These are phyloP conservation scores for Ambrosia hybrid DNA, from an alignment of 140 eudicot genomes.

Conservation along the genomic window DNA sequence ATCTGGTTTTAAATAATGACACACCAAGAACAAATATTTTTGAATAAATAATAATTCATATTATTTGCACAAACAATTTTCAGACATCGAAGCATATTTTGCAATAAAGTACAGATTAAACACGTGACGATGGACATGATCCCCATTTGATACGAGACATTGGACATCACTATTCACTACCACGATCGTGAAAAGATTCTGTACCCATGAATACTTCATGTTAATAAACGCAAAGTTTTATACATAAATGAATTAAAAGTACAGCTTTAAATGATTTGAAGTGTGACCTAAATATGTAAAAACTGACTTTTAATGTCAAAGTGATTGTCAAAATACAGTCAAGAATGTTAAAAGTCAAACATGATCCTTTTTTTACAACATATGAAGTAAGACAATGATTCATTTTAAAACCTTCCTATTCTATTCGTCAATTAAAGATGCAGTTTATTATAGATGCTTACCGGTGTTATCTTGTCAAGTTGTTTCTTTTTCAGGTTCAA, in stretches of 20 bases:
- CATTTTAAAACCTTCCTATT: background rate
- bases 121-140: background rate
- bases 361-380: background rate
- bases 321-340: background rate
- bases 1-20: background rate
- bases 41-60: constrained; percentile 4
- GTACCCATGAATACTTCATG: constrained; percentile 5
- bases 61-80: constrained; percentile 21
- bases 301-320: background rate
- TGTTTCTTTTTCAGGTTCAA: constrained; percentile 31
- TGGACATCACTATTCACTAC: background rate
- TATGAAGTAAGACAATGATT: background rate
- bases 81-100: background rate
- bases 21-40: constrained; percentile 2
- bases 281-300: constrained; percentile 1
- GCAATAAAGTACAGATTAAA: constrained; percentile 6
- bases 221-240: constrained; percentile 14
- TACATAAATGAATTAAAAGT: background rate
- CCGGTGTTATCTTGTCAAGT: constrained; percentile 88
- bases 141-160: constrained; percentile 3
- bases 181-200: background rate
- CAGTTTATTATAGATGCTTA: constrained; percentile 22
- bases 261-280: background rate
- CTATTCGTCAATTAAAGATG: background rate
- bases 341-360: constrained; percentile 6